phyloP scores from a whole-genome alignment of 2,329 filamentous ascomycete species.

The Monilinia fructigena region DNA sequence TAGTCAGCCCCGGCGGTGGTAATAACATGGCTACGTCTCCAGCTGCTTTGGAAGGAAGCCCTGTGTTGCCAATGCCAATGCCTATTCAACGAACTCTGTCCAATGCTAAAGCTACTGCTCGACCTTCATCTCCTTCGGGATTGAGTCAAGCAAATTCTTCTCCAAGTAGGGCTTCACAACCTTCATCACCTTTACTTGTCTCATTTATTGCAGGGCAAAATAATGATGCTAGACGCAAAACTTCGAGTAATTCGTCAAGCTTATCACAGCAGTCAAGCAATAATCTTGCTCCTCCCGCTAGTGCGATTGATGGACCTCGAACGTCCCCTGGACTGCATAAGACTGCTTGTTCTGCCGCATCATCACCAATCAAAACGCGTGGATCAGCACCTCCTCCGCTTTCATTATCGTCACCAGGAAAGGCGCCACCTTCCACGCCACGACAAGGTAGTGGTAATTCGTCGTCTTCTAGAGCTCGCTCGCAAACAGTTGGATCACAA shows the following conservation, averaged over 20 bases:
- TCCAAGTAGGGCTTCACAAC: constrained; percentile 79
- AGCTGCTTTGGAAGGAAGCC: constrained; percentile 78
- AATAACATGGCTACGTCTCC: constrained; percentile 50
- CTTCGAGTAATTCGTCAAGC: constrained; percentile 83
- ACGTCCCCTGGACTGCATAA: constrained; percentile 59
- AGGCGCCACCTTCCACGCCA: constrained; percentile 52
- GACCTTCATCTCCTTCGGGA: constrained; percentile 83
- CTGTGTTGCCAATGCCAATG: constrained; percentile 74
- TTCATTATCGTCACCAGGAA: constrained; percentile 59
- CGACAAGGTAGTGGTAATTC: constrained; percentile 54
- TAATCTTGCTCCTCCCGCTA: constrained; percentile 64
- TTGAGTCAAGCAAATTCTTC: constrained; percentile 80
- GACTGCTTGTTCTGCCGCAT: constrained; percentile 52
- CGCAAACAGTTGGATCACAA: constrained; percentile 90
- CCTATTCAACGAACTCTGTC: constrained; percentile 81
- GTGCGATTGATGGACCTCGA: constrained; percentile 70
- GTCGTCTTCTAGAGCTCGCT: constrained; percentile 71
- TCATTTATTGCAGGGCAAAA: constrained; percentile 88
- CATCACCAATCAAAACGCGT: constrained; percentile 58
- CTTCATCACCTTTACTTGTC: constrained; percentile 88
- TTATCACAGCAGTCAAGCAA: constrained; percentile 74
- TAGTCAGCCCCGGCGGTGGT: constrained; percentile 30
- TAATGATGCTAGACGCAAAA: constrained; percentile 78
- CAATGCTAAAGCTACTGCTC: constrained; percentile 71
- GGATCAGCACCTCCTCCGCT: constrained; percentile 48